Base-by-base conservation (phyloP, 345 rosid genomes). In the Pugionium cornutum region DNA sequence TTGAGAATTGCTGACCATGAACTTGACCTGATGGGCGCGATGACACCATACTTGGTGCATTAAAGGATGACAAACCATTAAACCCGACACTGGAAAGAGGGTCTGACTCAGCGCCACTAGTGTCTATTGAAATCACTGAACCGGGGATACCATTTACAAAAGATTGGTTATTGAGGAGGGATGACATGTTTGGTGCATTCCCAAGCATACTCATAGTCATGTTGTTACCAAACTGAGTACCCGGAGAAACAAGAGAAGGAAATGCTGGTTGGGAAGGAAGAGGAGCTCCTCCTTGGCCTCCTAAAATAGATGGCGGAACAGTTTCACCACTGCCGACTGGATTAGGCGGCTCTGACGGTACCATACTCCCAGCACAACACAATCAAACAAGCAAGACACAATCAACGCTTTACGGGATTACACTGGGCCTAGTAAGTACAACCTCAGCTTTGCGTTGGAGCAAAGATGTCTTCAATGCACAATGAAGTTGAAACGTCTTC, bases 1-100 rank as follows among this genome's bases (percentile, higher is more conserved):
- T 87, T 6, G 86, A 71, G 78, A 84, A 91, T 46, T 87, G 96
- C 66, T 88, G 97, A 70, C 88, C 82, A 64, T 84, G 97, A 76
- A 77, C 77, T 78, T 86, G 95, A 76, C 79, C 84, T 26, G 95
- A 82, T 30, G 84, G 70, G 54, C 84, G 85, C 41, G 89, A 77
- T 18, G 82, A 86, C 53, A 78, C 84, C 84, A 92, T 78, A 74
- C 82, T 75, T 1, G 95, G 75, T 0, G 84, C 81, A 39, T 78
- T 83, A 67, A 79, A 84, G 0, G 91, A 83, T 2, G 95, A 72
- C 49, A 89, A 75, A 47, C 83, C 81, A 72, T 61, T 77, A 78
- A 82, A 90, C 60, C 90, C 89, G 48, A 78, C 82, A 73, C 66
- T 75, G 5, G 92, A 86, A 66, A 90, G 72, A 41, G 87, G 81